Base-by-base conservation (phyloP, 192 early-diverging fungal species). In the Paraglomus occultum region DNA sequence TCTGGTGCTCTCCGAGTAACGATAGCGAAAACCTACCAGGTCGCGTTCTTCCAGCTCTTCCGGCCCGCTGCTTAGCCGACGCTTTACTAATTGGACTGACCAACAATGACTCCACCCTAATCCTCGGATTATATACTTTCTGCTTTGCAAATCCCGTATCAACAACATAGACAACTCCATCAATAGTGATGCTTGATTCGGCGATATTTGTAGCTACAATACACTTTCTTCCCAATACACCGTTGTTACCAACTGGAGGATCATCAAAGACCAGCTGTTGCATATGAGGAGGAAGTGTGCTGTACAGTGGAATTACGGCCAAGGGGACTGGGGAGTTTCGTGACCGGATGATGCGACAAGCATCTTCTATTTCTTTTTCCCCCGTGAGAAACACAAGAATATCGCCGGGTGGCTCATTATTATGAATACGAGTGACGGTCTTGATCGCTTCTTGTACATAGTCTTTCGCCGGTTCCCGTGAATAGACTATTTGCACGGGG, bases 141-240 rank as follows among this genome's bases (percentile, higher is more conserved):
- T 93, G 82, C 75, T 99, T 99, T 47, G 89, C 92, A 57, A 97
- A 86, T 17, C 95, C 97, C 11, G 90, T 89, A 71, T 99, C 97
- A 31, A 99, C 74, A 4, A 99, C 95, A 82, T 97, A 94, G 1
- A 89, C 87, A 53, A 99, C 92, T 0, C 95, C 95, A 14, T 88
- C 87, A 51, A 99, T 95, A 0, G 97, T 99, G 67, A 99, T 90
- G 66, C 92, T 94, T 0, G 97, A 97, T 82, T 99, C 97, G 15
- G 97, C 97, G 76, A 99, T 94, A 75, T 99, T 99, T 1, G 97
- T 99, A 0, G 94, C 86, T 39, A 99, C 79, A 68, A 99, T 92
- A 8, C 97, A 86, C 73, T 99, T 99, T 14, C 97, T 87, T 40
- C 53, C 61, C 31, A 2, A 3, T 31, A 31, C 31, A 31, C 31